phyloP scores from a whole-genome alignment of 2,329 filamentous ascomycete genomes.

The Exophiala oligosperma region DNA sequence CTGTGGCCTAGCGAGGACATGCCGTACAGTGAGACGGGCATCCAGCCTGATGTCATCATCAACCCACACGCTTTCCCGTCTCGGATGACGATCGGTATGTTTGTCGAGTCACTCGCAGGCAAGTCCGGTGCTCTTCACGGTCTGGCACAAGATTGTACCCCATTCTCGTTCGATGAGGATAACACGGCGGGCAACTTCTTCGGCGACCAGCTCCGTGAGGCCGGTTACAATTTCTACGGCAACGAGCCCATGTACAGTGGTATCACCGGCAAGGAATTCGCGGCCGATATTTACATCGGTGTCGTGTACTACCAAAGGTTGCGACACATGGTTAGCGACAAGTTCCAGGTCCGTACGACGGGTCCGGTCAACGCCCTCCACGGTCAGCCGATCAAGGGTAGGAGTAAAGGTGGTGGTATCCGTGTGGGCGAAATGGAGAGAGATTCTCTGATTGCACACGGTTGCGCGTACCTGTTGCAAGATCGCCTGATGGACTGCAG shows the following conservation, averaged over 20 bases:
- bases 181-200: conserved; percentile 93
- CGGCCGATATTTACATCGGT: conserved; percentile 93
- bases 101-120: conserved; percentile 93
- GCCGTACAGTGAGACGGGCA: conserved; percentile 95
- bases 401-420: conserved; percentile 95
- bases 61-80: conserved; percentile 99
- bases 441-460: conserved; percentile 90
- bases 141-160: conserved; percentile 92
- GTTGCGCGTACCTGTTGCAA: conserved; percentile 90
- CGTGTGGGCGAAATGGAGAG: conserved; percentile 99
- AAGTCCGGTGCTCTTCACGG: conserved; percentile 94
- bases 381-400: conserved; percentile 94
- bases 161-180: conserved; percentile 90
- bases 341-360: conserved; percentile 96
- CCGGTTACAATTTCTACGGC: conserved; percentile 96
- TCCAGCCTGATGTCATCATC: conserved; percentile 97
- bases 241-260: conserved; percentile 99
- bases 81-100: conserved; percentile 99
- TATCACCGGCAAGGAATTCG: conserved; percentile 90
- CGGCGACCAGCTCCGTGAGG: conserved; percentile 89
- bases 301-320: conserved; percentile 98
- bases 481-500: conserved; percentile 97
- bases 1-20: conserved; percentile 94
- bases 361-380: conserved; percentile 88
- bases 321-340: conserved; percentile 99